These are phyloP conservation scores for Sphagnum magellanicum DNA, from an alignment of 228 moss, liverwort and hornwort species.

Conservation along the genomic window DNA sequence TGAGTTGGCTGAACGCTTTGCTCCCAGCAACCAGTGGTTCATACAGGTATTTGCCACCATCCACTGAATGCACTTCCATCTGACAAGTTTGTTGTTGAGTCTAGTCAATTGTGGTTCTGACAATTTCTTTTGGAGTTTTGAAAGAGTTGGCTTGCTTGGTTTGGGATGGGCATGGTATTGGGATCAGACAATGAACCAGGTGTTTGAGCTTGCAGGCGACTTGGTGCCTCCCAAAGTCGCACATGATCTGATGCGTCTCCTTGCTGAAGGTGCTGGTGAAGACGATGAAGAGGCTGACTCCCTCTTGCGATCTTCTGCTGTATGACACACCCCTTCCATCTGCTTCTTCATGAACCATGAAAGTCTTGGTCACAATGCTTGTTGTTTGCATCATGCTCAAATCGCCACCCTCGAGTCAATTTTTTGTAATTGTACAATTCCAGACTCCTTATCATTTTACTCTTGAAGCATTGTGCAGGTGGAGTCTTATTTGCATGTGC, in stretches of 20 bases:
- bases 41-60: constrained; percentile 50
- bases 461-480: constrained; percentile 32
- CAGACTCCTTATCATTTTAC: not conserved
- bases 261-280: constrained; percentile 97
- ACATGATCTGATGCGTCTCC: constrained; percentile 95
- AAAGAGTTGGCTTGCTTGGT: not conserved
- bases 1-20: constrained; percentile 94
- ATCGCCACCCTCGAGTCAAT: not conserved
- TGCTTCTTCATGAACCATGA: too few relatives aligned
- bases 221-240: constrained; percentile 92
- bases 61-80: not conserved
- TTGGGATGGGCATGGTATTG: constrained; percentile 5
- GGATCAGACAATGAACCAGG: constrained; percentile 95
- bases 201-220: constrained; percentile 96
- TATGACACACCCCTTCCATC: constrained; percentile 13
- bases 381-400: not conserved
- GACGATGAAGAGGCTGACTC: constrained; percentile 91
- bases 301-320: constrained; percentile 91
- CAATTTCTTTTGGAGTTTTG: too few relatives aligned
- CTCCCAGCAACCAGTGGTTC: constrained; percentile 97
- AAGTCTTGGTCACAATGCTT: not conserved
- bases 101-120: too few relatives aligned
- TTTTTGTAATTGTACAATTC: not conserved
- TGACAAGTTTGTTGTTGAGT: too few relatives aligned
- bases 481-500: constrained; percentile 81